Percentiles rank a stretch among this genome's conserved stretches.
These are phyloP conservation scores for Kwoniella sp. DNA, from an alignment of 768 basidiomycete genomes.

Conservation along the genomic window DNA sequence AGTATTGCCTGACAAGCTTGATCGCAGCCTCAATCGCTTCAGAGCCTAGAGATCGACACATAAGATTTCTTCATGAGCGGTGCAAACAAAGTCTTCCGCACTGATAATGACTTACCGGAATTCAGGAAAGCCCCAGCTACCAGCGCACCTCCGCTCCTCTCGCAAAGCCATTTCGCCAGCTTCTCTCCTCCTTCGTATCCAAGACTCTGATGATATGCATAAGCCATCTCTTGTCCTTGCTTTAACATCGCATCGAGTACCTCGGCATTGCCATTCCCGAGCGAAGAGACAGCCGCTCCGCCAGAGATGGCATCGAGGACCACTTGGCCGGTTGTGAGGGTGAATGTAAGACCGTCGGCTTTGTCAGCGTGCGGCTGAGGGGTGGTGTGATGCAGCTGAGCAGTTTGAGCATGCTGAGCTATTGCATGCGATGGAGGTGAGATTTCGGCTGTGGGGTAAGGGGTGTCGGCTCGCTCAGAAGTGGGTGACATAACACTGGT, in stretches of 20 bases:
- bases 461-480: no score
- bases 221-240: conserved; percentile 28
- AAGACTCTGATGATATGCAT: conserved; percentile 23
- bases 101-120: conserved; percentile 18
- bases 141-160: conserved; percentile 8
- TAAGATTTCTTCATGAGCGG: no score
- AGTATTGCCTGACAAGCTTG: conserved; percentile 41
- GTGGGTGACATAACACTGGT: no score
- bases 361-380: conserved; percentile 14
- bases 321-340: conserved; percentile 17
- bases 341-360: conserved; percentile 19
- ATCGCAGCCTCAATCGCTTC: conserved; percentile 42
- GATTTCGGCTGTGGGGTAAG: no score
- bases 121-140: conserved; percentile 19
- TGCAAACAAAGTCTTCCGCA: not conserved
- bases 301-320: conserved; percentile 40
- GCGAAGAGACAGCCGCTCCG: conserved; percentile 33
- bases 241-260: conserved; percentile 25
- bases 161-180: conserved; percentile 23
- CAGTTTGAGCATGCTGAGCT: not conserved
- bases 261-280: conserved; percentile 36
- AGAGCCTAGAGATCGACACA: conserved; percentile 9
- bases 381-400: conserved; percentile 15
- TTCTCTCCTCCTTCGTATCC: conserved; percentile 22
- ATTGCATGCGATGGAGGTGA: no score